Percentiles rank a stretch among this genome's conserved stretches.
Conservation (phyloP, 75 land plant genomes). For the Gnetum montanum region DNA sequence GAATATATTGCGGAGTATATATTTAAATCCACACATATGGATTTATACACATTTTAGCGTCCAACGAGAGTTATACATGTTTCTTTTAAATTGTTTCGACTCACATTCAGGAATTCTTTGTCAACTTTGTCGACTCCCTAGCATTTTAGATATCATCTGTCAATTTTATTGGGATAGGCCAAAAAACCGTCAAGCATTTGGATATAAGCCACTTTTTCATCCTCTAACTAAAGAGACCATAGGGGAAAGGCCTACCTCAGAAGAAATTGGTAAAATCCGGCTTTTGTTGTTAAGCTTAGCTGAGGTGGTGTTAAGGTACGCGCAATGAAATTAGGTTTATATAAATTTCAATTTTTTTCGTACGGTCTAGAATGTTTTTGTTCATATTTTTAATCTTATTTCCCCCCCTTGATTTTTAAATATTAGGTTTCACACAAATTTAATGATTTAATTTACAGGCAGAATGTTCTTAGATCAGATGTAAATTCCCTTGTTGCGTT, state of each 20-base stretch:
- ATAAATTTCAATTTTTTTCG: too few species aligned
- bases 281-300: constrained; percentile 77
- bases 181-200: constrained; percentile 30
- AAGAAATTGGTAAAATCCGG: constrained; percentile 76
- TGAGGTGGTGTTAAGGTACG: constrained; percentile 80
- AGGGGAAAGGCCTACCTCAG: constrained; percentile 57
- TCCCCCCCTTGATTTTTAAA: too few species aligned
- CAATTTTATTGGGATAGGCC: constrained; percentile 83
- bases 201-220: constrained; percentile 47
- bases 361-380: too few species aligned
- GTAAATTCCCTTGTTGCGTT: constrained; percentile 68
- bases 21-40: constrained; percentile 79
- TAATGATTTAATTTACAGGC: constrained; percentile 71
- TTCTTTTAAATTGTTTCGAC: constrained; percentile 67
- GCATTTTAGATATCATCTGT: constrained; percentile 68
- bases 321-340: background rate
- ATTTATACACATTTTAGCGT: constrained; percentile 56
- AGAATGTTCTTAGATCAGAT: constrained; percentile 49
- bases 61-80: constrained; percentile 74
- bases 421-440: too few species aligned
- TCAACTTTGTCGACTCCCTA: constrained; percentile 50
- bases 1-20: constrained; percentile 62
- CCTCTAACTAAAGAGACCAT: constrained; percentile 39
- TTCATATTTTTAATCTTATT: too few species aligned
- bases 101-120: constrained; percentile 38